Base-by-base conservation (phyloP, 306 rosid genomes). In the Fagus crenata region DNA sequence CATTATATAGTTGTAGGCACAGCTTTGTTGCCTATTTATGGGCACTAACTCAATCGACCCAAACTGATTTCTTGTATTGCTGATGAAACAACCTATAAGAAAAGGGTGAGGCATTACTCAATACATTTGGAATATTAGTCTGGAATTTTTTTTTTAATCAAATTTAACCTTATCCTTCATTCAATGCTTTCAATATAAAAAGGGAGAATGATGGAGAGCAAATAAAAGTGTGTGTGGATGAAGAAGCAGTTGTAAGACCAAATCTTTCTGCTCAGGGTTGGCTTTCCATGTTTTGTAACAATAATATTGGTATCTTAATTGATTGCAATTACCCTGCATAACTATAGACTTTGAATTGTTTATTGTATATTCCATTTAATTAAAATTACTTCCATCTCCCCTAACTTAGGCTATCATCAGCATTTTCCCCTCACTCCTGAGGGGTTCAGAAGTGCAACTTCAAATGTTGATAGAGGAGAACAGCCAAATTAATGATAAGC, bases 351-450 rank as follows among this genome's bases (percentile, higher is more conserved):
- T 31, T 5, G n/a, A 60, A 42, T 36, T 13, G 6, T 54, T 59
- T 53, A 31, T 71, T 76, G 28, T 53, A 71, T 42, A 39, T 32
- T 75, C 41, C 41, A 56, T 11, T 18, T 71, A 75, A 80, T 84
- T 41, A 68, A 61, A 55, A 53, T 40, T 74, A 58, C 69, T 76
- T 69, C 76, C 18, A 5, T 82, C 73, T 83, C 77, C 69, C 67
- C 75, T 82, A 74, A 72, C 78, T 43, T 74, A 92, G 99, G 91
- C 82, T 78, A 81, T 92, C 75, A 86, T 84, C 80, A 86, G 86
- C 86, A 78, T 69, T 77, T 92, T 78, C 88, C 98, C 99, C 69
- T 71, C 85, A 67, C 89, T 90, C 84, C 73, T 92, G 82, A 89
- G 87, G 85, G 97, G 93, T 79, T 87, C 72, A 58, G 97, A 87